Evolutionary conservation across 2,329 filamentous ascomycete genomes (phyloP).

Genomic region (Cladophialophora immunda): DNA sequence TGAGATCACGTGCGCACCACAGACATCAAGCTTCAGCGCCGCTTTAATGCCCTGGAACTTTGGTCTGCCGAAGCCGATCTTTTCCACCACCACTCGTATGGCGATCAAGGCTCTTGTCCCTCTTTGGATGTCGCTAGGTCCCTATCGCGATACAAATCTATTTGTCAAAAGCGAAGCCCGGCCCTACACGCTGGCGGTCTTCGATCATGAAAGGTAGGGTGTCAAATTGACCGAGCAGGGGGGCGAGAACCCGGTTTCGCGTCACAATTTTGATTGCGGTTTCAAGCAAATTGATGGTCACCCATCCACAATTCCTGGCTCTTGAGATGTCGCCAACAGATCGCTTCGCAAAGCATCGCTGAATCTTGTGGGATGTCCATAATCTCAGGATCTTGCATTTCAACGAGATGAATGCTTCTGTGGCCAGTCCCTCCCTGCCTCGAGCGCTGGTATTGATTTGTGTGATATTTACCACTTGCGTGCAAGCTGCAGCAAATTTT

Average conservation of each 20-base stretch:
- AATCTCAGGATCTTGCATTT: neutral
- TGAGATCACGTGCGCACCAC: conserved; percentile 12
- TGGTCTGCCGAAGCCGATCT: neutral
- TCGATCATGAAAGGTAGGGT: neutral
- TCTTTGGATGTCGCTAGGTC: neutral
- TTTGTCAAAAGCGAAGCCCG: neutral
- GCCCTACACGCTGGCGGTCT: neutral
- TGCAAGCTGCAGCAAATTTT: conserved; percentile 8
- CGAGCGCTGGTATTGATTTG: neutral
- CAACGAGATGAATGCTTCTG: neutral
- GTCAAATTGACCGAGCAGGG: conserved; percentile 5
- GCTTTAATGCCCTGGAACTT: neutral
- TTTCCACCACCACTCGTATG: neutral
- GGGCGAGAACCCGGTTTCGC: neutral
- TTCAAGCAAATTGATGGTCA: conserved; percentile 1
- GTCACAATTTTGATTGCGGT: conserved; percentile 3
- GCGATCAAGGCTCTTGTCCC: neutral
- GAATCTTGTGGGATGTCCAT: neutral
- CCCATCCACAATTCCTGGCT: neutral
- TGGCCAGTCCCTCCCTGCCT: neutral
- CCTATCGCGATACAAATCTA: neutral
- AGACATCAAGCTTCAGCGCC: neutral
- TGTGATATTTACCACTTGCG: neutral
- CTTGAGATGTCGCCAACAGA: neutral
- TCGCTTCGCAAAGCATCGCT: neutral